Evolutionary conservation across 805 yeast genomes (phyloP), one percentile per base, ranked within the genome.

Genomic region (Candida tallmaniae): DNA sequence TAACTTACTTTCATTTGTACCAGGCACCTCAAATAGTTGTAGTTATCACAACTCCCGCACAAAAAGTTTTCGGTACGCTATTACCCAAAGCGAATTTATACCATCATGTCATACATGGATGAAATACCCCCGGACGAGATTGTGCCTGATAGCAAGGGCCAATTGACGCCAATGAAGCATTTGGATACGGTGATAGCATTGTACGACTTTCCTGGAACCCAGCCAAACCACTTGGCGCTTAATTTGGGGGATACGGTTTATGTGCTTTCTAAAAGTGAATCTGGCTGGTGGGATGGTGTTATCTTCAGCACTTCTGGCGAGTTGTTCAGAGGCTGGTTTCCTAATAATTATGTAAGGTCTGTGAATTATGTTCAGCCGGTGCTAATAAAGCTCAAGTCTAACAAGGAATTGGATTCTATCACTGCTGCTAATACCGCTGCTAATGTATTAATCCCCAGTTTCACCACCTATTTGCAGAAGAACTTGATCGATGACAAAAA

Each of bases 281-380:
- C 76, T 2, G 84, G 87, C 2, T 87, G 95, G 96, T 85, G 94
- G 93, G 95, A 87, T 54, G 95, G 96, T 8, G 67, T 81, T 12
- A 32, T 57, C 5, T 34, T 55, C 44, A 64, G 23, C 32, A 47
- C 38, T 36, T 47, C 39, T 41, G 72, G 73, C 5, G 70, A 64
- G 4, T 54, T 71, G 5, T 48, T 52, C 25, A 68, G 94, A 50
- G 96, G 96, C 46, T 87, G 95, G 95, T 84, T 87, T 61, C 95
- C 95, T 12, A 73, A 73, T 31, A 74, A 72, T 38, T 80, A 72
- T 55, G 77, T 78, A 18, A 67, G 73, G 30, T 53, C 70, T 1
- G 68, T 66, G 13, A 63, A 65, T 46, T 66, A 65, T 43, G 65
- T 60, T 23, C 68, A 62, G 46, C 71, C 66, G 6, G 60, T 62